Conservation (phyloP, 73 alveolate species). For the Effrenium voratum region DNA sequence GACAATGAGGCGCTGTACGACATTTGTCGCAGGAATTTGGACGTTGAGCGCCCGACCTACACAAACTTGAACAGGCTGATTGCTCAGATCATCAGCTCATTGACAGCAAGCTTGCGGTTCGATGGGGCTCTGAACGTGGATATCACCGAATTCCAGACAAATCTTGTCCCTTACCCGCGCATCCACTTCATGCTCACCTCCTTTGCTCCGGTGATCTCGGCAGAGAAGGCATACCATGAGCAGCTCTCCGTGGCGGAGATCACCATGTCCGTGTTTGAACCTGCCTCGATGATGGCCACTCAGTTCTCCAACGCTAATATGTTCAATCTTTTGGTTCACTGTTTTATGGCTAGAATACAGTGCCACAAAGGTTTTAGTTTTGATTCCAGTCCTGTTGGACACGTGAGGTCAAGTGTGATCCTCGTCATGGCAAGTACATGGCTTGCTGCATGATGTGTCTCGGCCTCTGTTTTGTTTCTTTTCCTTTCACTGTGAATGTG, state of each 20-base stretch:
- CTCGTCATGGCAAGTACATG: slow-evolving; percentile 93
- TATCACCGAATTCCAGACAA: slow-evolving; percentile 95
- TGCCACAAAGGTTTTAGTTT: no score
- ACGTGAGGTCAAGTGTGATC: slow-evolving; percentile 95
- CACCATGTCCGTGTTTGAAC: slow-evolving; percentile 96
- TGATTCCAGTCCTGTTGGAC: no score
- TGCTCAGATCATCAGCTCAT: no score
- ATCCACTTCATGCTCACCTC: slow-evolving; percentile 95
- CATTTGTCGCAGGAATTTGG: slow-evolving; percentile 97
- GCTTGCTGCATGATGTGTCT: slow-evolving; percentile 94
- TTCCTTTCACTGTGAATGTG: no score
- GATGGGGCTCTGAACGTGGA: slow-evolving; percentile 96
- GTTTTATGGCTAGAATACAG: no score
- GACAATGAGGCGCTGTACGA: no score
- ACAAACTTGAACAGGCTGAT: slow-evolving; percentile 97
- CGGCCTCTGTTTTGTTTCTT: no score
- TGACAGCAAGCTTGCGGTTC: no score
- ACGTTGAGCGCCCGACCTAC: slow-evolving; percentile 98
- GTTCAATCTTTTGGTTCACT: no score
- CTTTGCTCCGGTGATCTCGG: slow-evolving; percentile 94
- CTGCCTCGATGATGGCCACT: slow-evolving; percentile 98
- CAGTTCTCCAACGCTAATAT: no score
- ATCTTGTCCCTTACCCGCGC: slow-evolving; percentile 95
- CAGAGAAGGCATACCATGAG: slow-evolving; percentile 94
- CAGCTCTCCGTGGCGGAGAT: slow-evolving; percentile 69